A percentile compares a stretch with the other conserved stretches of the same genome.
phyloP scores from a whole-genome alignment of 2,329 filamentous ascomycete genomes.

The Verticillium nubilum region DNA sequence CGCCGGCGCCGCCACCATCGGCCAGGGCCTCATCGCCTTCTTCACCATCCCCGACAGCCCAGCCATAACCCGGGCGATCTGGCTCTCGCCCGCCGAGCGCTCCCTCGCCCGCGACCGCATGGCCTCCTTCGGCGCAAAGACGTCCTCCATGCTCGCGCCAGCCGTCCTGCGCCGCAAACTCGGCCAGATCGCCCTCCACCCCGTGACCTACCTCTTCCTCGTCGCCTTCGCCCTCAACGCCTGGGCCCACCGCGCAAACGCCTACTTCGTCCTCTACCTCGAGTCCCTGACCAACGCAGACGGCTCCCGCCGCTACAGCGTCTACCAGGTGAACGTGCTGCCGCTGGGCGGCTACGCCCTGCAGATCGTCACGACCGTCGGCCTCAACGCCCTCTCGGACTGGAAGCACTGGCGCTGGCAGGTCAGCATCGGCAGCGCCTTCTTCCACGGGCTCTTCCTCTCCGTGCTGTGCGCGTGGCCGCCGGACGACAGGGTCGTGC shows the following conservation, averaged over 20 bases:
- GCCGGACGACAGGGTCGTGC: constrained; percentile 21
- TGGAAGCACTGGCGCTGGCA: constrained; percentile 34
- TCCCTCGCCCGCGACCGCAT: constrained; percentile 19
- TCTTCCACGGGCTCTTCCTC: constrained; percentile 22
- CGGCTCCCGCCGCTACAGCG: constrained; percentile 20
- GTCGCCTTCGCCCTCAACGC: constrained; percentile 21
- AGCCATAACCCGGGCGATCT: constrained; percentile 21
- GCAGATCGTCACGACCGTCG: constrained; percentile 28
- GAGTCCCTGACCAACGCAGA: constrained; percentile 19
- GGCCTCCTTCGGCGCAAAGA: constrained; percentile 21
- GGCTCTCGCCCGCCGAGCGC: constrained; percentile 21
- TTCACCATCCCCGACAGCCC: constrained; percentile 30
- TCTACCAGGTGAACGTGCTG: constrained; percentile 25
- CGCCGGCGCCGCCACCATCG: constrained; percentile 35
- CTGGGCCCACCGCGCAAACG: constrained; percentile 23
- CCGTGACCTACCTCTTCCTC: constrained; percentile 24
- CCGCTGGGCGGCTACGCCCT: constrained; percentile 23
- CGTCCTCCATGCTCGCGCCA: constrained; percentile 19
- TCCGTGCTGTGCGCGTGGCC: constrained; percentile 27
- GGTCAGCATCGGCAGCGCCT: constrained; percentile 23
- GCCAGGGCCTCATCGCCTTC: constrained; percentile 31
- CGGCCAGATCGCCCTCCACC: constrained; percentile 19
- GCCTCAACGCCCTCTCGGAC: constrained; percentile 28
- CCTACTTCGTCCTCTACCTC: constrained; percentile 28
- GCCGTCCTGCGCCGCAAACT: constrained; percentile 18